phyloP scores from a whole-genome alignment of 2,329 filamentous ascomycete genomes.

The Claviceps digitariae region DNA sequence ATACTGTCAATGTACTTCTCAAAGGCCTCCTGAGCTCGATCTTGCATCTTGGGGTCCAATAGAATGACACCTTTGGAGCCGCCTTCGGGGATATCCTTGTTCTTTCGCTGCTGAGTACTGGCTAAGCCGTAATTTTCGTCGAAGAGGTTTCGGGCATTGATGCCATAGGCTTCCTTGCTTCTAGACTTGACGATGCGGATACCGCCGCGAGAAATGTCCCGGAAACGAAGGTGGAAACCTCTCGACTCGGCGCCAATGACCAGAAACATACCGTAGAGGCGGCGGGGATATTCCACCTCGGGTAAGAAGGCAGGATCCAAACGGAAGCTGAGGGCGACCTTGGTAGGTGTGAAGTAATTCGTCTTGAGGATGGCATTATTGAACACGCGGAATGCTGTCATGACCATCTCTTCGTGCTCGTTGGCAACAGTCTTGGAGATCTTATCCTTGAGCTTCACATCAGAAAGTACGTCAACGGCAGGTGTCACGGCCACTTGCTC shows the following conservation, averaged over 20 bases:
- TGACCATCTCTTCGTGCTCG: constrained; percentile 96
- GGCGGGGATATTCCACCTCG: constrained; percentile 81
- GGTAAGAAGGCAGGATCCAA: constrained; percentile 83
- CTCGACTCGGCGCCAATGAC: constrained; percentile 94
- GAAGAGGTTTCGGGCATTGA: constrained; percentile 92
- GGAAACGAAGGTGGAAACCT: constrained; percentile 94
- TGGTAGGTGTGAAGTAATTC: constrained; percentile 94
- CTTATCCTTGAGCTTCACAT: constrained; percentile 57
- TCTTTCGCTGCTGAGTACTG: constrained; percentile 98
- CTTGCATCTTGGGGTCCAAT: constrained; percentile 85
- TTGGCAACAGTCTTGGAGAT: constrained; percentile 74
- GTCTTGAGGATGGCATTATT: constrained; percentile 91
- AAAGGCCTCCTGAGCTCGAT: constrained; percentile 82
- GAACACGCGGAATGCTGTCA: constrained; percentile 93
- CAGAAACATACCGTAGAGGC: constrained; percentile 95
- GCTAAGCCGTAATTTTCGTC: constrained; percentile 98
- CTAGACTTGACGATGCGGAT: constrained; percentile 98
- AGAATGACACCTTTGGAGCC: constrained; percentile 97
- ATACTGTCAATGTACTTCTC: constrained; percentile 99
- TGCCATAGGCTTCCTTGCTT: constrained; percentile 88
- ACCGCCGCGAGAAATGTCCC: constrained; percentile 90
- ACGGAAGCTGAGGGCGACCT: constrained; percentile 94
- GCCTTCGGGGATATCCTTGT: constrained; percentile 98
- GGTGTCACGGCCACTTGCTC: constrained; percentile 43
- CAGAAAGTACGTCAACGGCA: constrained; percentile 56